Evolutionary conservation across 2,329 filamentous ascomycete genomes (phyloP), one percentile per base, ranked within the genome.

Genomic region (Ophiostoma pallidulum): DNA sequence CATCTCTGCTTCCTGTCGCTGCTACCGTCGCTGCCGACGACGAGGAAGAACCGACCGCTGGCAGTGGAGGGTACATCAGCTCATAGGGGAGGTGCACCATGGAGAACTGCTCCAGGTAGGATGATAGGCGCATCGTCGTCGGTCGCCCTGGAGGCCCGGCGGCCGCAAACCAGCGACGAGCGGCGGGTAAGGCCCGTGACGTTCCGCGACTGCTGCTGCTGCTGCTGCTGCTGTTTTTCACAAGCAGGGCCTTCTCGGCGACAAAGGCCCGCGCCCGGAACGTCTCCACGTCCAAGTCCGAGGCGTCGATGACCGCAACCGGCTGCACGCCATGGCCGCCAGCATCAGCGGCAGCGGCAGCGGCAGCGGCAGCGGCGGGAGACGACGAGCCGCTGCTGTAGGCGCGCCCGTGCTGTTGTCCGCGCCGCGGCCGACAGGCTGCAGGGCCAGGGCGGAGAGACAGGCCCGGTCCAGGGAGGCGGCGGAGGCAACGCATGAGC

Each of bases 161-260:
- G 8, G 33, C 19, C 22, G 19, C 40, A 56, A 86, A 86, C 83
- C 83, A 86, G 53, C 74, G 76, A 4, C 57, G 57, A 18, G 70
- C 62, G 1, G 79, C 79, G 0, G 78, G 77, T 1, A 82, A 58
- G 22, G 19, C 20, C n/a, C 19, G 13, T 13, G 54, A 8, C 40
- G 10, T 13, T 18, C 14, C 20, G 18, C 19, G 16, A 14, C 16
- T 2, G 14, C 10, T 2, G 4, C 8, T 29, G n/a, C 74, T 3
- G 60, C 57, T 7, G 60, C 58, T 12, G 7, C 13, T 13, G 18
- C 22, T 16, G 28, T 63, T 60, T n/a, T 68, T 69, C 6, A 79
- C 64, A 16, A 81, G 60, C 9, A 71, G 61, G 2, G 82, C 82
- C 16, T 60, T 63, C 40, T 74, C 69, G 1, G 73, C 66, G 2